phyloP scores from a whole-genome alignment of 208 protist genomes.

The Naegleria lovaniensis region DNA sequence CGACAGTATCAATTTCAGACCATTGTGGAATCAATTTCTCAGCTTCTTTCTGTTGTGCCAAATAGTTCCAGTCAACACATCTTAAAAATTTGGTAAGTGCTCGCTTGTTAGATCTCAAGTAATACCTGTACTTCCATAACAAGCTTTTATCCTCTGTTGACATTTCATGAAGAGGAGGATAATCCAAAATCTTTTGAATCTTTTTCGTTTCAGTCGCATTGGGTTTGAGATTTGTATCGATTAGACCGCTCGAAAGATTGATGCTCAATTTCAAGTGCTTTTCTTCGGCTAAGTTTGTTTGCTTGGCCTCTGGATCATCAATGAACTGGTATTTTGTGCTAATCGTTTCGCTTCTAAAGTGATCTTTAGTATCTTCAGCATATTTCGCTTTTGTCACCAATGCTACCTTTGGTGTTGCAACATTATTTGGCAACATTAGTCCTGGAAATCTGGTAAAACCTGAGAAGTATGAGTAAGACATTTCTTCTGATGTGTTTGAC shows the following conservation, averaged over 20 bases:
- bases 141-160: conserved; percentile 72
- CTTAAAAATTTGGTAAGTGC: conserved; percentile 79
- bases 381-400: neutral
- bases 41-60: conserved; percentile 60
- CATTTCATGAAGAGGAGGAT: neutral
- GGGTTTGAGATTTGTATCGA: conserved; percentile 8
- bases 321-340: neutral
- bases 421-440: neutral
- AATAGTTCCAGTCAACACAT: conserved; percentile 75
- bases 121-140: conserved; percentile 82
- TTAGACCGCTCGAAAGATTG: neutral
- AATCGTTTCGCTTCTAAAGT: neutral
- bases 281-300: neutral
- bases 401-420: neutral
- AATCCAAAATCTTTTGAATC: neutral
- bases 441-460: neutral
- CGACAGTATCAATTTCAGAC: neutral
- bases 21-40: conserved; percentile 37
- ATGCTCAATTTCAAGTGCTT: conserved; percentile 19
- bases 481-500: neutral
- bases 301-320: neutral
- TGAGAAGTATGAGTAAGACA: too few relatives aligned
- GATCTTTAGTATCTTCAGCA: neutral
- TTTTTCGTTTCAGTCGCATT: neutral
- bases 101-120: conserved; percentile 60